Evolutionary conservation across 1,284 basidiomycete genomes (phyloP), one percentile per base, ranked within the genome.

Genomic region (Ustilago sp.): DNA sequence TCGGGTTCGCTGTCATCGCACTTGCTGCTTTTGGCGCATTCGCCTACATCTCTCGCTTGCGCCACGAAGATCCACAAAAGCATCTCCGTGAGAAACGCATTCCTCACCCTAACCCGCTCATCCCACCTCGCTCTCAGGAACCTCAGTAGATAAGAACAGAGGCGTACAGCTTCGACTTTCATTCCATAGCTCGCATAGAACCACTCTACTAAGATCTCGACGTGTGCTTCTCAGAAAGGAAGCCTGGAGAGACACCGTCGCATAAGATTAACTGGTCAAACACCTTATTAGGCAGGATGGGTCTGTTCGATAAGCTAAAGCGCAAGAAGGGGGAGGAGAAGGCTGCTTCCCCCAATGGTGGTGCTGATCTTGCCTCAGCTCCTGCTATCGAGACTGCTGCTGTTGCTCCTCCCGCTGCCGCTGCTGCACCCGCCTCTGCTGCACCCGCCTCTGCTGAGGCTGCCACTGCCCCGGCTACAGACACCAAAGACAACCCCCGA

Each of bases 61-160:
- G 80, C 43, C 80, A 80, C 63, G 57, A 68, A 28, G 81, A 84
- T 41, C 74, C 77, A n/a, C 63, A 79, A 23, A 77, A 80, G 59
- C 64, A 73, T 58, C 61, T 63, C 4, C 69, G 74, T 19, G 78
- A 83, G 51, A 73, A 83, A 43, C 68, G 83, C 28, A 81, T 77
- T n/a, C 83, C 78, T 31, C 74, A 80, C 35, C 79, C 82, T 31
- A 84, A 83, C 60, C 83, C 83, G 13, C 78, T 85, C 57, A 78
- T 80, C 48, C 83, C 83, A 19, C 79, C 79, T 32, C 71, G 74
- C 43, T 59, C 66, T 19, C 77, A 80, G 55, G 71, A 77, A 52
- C 74, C 71, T n/a, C 71, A 75, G 57, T 68, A 55, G 41, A 41
- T 34, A 31, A 36, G 12, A 35, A 6, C 11, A 48, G 23, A n/a